Conservation (phyloP, 805 yeast species). For the Candida coquimbonensis region DNA sequence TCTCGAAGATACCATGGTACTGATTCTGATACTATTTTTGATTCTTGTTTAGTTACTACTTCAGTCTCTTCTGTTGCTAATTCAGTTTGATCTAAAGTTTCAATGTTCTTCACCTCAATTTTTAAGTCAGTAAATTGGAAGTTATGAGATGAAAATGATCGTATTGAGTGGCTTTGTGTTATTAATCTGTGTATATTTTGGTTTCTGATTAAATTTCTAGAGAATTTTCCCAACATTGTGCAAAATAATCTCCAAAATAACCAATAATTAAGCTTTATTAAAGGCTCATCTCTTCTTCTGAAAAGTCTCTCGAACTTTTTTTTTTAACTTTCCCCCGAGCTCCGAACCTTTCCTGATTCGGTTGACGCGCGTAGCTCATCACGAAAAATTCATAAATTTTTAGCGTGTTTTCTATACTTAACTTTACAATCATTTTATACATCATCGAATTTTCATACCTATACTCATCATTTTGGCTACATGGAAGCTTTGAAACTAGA, state of each 20-base stretch:
- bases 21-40: conserved; percentile 19
- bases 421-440: no score
- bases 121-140: background rate
- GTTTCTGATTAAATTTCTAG: background rate
- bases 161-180: background rate
- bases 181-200: no score
- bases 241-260: background rate
- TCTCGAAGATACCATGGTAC: conserved; percentile 61
- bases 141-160: background rate
- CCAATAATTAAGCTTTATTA: background rate
- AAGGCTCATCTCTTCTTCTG: background rate
- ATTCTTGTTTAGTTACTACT: background rate
- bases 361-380: background rate
- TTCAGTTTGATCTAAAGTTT: background rate
- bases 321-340: background rate
- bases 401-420: background rate
- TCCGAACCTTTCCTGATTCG: background rate
- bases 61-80: conserved; percentile 17
- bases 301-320: background rate
- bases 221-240: background rate
- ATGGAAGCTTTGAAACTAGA: conserved; percentile 29
- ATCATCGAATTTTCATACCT: no score
- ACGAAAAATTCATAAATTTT: background rate
- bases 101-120: background rate
- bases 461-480: no score